Percentiles rank a stretch among this genome's conserved stretches.
Evolutionary conservation across 1,284 basidiomycete species (phyloP).

Genomic region (Phellinidium pouzarii): DNA sequence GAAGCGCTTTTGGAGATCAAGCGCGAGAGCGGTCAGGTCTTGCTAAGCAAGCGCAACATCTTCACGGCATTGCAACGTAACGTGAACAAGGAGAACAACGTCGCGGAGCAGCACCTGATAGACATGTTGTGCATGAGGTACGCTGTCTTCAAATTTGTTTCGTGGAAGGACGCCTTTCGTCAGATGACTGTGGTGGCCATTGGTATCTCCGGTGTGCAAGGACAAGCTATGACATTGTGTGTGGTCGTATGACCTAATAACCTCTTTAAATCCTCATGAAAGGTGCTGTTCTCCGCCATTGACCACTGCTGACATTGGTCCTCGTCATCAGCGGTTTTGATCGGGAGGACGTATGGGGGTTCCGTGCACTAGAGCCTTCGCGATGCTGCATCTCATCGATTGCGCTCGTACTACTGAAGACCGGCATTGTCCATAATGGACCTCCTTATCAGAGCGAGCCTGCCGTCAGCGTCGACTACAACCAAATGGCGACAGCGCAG

Average conservation of each 20-base stretch:
- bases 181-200: slow-evolving; percentile 9
- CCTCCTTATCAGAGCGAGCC: slow-evolving; percentile 48
- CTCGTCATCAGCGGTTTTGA: slow-evolving; percentile 79
- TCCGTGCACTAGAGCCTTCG: slow-evolving; percentile 89
- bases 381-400: slow-evolving; percentile 98
- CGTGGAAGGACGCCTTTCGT: slow-evolving; percentile 2
- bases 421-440: slow-evolving; percentile 77
- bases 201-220: slow-evolving; percentile 6
- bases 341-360: slow-evolving; percentile 96
- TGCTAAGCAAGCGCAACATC: slow-evolving; percentile 88
- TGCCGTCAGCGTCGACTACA: slow-evolving; percentile 76
- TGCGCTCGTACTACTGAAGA: slow-evolving; percentile 95
- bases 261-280: background rate
- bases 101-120: slow-evolving; percentile 98
- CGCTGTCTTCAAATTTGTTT: slow-evolving; percentile 22
- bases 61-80: slow-evolving; percentile 98
- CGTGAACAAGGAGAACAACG: slow-evolving; percentile 98
- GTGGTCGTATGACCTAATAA: background rate
- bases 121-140: slow-evolving; percentile 99
- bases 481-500: slow-evolving; percentile 95
- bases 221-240: background rate
- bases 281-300: background rate
- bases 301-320: background rate
- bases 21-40: slow-evolving; percentile 76
- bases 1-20: slow-evolving; percentile 71